phyloP scores from a whole-genome alignment of 805 yeast genomes.

The Yarrowia sp. region DNA sequence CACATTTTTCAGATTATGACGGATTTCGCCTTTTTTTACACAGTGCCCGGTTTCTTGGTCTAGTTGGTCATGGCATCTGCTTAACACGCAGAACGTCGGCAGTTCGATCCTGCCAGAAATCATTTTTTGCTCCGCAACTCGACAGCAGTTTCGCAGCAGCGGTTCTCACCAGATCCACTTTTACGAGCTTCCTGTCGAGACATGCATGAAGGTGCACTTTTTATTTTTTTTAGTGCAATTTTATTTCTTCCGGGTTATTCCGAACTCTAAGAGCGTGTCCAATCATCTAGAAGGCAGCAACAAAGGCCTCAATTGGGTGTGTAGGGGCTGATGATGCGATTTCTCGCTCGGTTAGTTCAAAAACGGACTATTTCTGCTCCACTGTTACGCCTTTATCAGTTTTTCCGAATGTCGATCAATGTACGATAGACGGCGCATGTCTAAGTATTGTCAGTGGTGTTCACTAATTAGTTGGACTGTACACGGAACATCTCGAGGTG shows the following conservation, averaged over 20 bases:
- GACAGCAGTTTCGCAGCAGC: too few relatives aligned
- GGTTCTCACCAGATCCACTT: too few relatives aligned
- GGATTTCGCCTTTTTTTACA: not conserved
- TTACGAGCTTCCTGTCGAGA: not conserved
- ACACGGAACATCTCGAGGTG: too few relatives aligned
- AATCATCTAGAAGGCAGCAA: too few relatives aligned
- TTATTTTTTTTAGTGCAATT: not conserved
- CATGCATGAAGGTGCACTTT: not conserved
- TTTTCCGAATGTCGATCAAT: not conserved
- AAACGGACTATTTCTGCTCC: not conserved
- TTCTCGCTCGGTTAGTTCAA: too few relatives aligned
- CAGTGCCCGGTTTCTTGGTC: conserved; percentile 55
- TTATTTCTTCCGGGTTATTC: conserved; percentile 41
- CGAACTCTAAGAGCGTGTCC: conserved; percentile 36
- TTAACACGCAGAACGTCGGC: conserved; percentile 99
- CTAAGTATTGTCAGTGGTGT: too few relatives aligned
- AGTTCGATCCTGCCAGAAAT: conserved; percentile 88
- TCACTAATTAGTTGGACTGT: too few relatives aligned
- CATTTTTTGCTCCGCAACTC: not conserved
- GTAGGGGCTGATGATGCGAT: too few relatives aligned
- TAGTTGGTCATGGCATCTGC: conserved; percentile 99
- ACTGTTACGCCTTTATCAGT: not conserved
- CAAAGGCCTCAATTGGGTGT: too few relatives aligned
- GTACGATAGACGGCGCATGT: not conserved
- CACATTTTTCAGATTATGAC: not conserved